Percentiles rank a stretch among this genome's conserved stretches.
Evolutionary conservation across 768 basidiomycete genomes (phyloP).

Genomic region (Chalciporus chontae): DNA sequence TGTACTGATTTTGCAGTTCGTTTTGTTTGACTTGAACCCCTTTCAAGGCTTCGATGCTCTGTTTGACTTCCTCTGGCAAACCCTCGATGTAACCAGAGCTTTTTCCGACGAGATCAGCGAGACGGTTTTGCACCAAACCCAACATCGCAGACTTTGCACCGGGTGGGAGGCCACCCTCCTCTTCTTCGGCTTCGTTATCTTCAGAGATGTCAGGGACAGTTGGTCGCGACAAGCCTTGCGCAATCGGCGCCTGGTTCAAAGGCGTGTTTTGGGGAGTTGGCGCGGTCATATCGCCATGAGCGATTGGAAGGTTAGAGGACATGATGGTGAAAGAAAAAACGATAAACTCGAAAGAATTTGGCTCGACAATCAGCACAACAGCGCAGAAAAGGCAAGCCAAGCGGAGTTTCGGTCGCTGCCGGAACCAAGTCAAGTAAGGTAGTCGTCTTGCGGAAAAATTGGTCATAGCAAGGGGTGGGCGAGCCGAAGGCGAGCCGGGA

Average conservation of each 20-base stretch:
- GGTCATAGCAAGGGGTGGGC: too few species aligned
- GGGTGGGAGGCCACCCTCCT: slow-evolving; percentile 41
- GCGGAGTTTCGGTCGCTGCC: slow-evolving; percentile 38
- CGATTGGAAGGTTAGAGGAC: slow-evolving; percentile 70
- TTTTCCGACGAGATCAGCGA: slow-evolving; percentile 81
- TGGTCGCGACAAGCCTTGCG: slow-evolving; percentile 76
- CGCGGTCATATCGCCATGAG: slow-evolving; percentile 62
- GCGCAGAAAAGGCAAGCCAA: slow-evolving; percentile 19
- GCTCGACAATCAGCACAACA: slow-evolving; percentile 23
- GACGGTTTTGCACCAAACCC: slow-evolving; percentile 84
- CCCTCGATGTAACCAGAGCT: slow-evolving; percentile 94
- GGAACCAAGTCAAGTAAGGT: slow-evolving; percentile 1
- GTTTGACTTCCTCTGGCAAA: slow-evolving; percentile 76
- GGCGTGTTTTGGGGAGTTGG: slow-evolving; percentile 96
- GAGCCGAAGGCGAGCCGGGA: too few species aligned
- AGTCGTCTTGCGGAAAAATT: too few species aligned
- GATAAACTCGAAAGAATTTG: slow-evolving; percentile 17
- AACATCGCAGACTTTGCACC: slow-evolving; percentile 65
- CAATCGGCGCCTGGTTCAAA: slow-evolving; percentile 75
- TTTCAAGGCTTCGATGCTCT: slow-evolving; percentile 87
- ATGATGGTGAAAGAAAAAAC: slow-evolving; percentile 39
- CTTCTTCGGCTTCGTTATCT: slow-evolving; percentile 69
- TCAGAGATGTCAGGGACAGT: slow-evolving; percentile 86
- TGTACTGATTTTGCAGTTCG: slow-evolving; percentile 87
- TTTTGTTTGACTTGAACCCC: slow-evolving; percentile 91